Evolutionary conservation across 2,329 filamentous ascomycete species (phyloP).

Genomic region (Arthrocladium fulminans): DNA sequence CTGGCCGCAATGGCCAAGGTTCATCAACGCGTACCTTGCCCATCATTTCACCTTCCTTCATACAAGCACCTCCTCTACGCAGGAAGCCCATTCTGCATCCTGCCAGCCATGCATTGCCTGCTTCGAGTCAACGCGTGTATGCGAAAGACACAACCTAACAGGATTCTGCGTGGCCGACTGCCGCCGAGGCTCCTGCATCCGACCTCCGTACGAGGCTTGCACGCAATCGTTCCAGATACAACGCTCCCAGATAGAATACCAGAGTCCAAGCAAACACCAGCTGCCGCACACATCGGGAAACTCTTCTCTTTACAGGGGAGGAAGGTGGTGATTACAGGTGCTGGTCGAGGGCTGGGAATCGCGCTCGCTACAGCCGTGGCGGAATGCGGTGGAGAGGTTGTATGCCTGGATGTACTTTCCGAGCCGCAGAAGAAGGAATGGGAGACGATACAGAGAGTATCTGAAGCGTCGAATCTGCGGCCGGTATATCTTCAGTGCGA

Average conservation of each 20-base stretch:
- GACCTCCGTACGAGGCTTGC: too few relatives aligned
- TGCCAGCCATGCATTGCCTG: too few relatives aligned
- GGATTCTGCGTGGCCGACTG: too few relatives aligned
- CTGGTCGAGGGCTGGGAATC: slow-evolving; percentile 44
- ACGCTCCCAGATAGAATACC: slow-evolving; percentile 1
- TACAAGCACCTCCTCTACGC: too few relatives aligned
- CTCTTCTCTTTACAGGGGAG: slow-evolving; percentile 40
- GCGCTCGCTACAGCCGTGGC: slow-evolving; percentile 41
- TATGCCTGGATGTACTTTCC: slow-evolving; percentile 40
- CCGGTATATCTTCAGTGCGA: slow-evolving; percentile 25
- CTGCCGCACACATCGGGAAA: neutral
- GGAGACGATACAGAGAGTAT: slow-evolving; percentile 35
- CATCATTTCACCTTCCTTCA: too few relatives aligned
- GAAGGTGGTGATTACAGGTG: slow-evolving; percentile 41
- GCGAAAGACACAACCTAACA: too few relatives aligned
- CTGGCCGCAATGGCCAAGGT: too few relatives aligned
- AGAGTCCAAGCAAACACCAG: slow-evolving; percentile 3
- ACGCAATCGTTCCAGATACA: neutral
- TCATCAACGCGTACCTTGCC: too few relatives aligned
- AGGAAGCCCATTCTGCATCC: too few relatives aligned
- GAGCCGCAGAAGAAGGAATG: slow-evolving; percentile 31
- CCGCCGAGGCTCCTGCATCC: too few relatives aligned
- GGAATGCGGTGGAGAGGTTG: slow-evolving; percentile 43
- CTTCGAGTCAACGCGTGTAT: too few relatives aligned
- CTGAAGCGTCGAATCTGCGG: slow-evolving; percentile 23